Percentiles rank a stretch among this genome's conserved stretches.
phyloP scores from a whole-genome alignment of 208 protist species.

The Tritrichomonas foetus region DNA sequence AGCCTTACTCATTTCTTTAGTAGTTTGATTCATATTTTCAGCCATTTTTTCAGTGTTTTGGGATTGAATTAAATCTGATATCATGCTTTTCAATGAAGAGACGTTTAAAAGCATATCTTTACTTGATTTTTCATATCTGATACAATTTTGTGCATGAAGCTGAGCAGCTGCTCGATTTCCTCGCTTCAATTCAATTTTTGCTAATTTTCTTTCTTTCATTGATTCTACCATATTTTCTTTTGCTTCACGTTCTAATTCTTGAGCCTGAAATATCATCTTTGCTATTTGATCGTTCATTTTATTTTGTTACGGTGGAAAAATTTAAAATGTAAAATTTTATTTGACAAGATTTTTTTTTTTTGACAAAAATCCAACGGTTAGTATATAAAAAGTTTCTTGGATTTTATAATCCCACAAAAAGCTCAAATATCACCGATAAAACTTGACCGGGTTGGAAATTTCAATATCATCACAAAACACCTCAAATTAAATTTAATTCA shows the following conservation, averaged over 20 bases:
- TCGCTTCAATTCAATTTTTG: neutral
- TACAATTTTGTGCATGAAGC: neutral
- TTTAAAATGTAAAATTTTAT: too few species aligned
- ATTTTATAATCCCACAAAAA: too few species aligned
- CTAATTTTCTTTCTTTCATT: neutral
- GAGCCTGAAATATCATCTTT: too few species aligned
- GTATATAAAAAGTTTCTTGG: too few species aligned
- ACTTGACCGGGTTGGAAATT: too few species aligned
- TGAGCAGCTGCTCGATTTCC: neutral
- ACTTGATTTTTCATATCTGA: neutral
- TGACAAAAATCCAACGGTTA: too few species aligned
- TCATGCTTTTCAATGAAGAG: neutral
- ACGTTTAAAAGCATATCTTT: neutral
- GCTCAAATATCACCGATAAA: too few species aligned
- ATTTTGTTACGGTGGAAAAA: too few species aligned
- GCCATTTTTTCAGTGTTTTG: neutral
- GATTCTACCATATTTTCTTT: neutral
- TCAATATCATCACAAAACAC: too few species aligned
- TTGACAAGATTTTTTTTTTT: too few species aligned
- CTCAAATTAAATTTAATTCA: too few species aligned
- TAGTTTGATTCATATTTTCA: neutral
- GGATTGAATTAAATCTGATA: neutral
- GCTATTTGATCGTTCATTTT: too few species aligned
- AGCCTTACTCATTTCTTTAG: neutral
- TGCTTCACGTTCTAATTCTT: neutral